Percentiles rank a stretch among this genome's conserved stretches.
These are phyloP conservation scores for Ganoderma resinaceum DNA, from an alignment of 1,284 basidiomycete species.

Conservation along the genomic window DNA sequence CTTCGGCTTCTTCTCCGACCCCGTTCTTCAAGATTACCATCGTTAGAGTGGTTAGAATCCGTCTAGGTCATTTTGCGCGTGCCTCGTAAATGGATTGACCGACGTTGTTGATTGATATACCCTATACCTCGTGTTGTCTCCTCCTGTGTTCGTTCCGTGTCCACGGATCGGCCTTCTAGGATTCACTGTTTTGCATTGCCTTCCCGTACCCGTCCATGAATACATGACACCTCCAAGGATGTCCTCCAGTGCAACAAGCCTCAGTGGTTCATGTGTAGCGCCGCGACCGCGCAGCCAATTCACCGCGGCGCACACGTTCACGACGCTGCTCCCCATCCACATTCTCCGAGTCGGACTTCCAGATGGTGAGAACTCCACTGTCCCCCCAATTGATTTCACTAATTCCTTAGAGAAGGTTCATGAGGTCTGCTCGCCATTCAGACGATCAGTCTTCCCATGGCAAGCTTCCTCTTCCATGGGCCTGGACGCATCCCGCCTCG, in stretches of 20 bases:
- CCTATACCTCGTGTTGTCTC: neutral
- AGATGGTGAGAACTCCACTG: neutral
- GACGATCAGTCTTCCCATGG: slow-evolving; percentile 4
- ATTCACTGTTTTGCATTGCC: neutral
- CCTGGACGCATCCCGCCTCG: slow-evolving; percentile 10
- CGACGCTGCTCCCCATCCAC: neutral
- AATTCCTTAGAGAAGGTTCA: slow-evolving; percentile 1
- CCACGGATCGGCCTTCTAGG: neutral
- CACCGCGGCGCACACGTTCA: neutral
- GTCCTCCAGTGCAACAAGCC: neutral
- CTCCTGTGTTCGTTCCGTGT: neutral
- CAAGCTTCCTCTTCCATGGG: slow-evolving; percentile 1
- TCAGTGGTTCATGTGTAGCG: neutral
- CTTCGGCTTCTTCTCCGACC: neutral
- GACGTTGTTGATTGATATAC: neutral
- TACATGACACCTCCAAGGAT: neutral
- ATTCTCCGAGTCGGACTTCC: neutral
- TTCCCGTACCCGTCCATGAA: neutral
- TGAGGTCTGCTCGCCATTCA: neutral
- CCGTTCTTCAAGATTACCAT: neutral
- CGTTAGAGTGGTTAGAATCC: neutral
- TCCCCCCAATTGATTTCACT: neutral
- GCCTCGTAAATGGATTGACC: neutral
- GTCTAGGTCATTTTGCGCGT: neutral
- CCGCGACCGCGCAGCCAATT: neutral